Evolutionary conservation across 1,284 basidiomycete species (phyloP).

Genomic region (Inonotus hispidus): DNA sequence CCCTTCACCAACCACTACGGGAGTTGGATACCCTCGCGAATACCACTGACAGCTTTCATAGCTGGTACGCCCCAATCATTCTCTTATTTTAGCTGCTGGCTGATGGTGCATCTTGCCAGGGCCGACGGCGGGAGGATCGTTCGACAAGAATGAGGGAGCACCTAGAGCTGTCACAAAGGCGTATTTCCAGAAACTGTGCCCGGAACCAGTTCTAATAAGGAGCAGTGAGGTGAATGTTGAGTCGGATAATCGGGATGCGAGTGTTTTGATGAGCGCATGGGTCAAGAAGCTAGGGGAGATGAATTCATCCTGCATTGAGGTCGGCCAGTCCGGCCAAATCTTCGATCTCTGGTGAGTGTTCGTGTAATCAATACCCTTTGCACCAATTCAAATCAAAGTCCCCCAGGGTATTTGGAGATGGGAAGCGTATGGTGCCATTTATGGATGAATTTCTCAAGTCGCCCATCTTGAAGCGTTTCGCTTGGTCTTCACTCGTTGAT

Average conservation of each 20-base stretch:
- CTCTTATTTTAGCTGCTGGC: neutral
- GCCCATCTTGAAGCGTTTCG: constrained; percentile 34
- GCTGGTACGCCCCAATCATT: neutral
- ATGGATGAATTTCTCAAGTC: constrained; percentile 30
- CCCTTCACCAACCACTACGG: constrained; percentile 10
- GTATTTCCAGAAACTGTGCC: constrained; percentile 17
- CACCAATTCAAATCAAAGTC: neutral
- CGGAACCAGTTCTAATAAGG: constrained; percentile 8
- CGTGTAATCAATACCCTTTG: neutral
- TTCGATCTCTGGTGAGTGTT: constrained; percentile 13
- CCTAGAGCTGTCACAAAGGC: constrained; percentile 17
- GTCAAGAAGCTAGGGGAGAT: constrained; percentile 6
- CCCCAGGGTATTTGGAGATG: constrained; percentile 11
- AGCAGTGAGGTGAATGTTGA: constrained; percentile 8
- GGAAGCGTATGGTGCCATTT: constrained; percentile 26
- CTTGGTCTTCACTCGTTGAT: constrained; percentile 37
- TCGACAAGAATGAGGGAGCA: neutral
- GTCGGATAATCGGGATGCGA: constrained; percentile 5
- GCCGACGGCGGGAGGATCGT: constrained; percentile 18
- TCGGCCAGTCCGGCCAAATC: constrained; percentile 10
- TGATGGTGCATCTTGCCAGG: neutral
- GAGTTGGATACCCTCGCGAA: constrained; percentile 13
- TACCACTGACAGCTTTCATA: constrained; percentile 16
- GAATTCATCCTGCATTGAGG: constrained; percentile 14
- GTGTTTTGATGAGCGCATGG: constrained; percentile 18